Base-by-base conservation (phyloP, 805 yeast genomes). In the Nakazawaea anatomiae region DNA sequence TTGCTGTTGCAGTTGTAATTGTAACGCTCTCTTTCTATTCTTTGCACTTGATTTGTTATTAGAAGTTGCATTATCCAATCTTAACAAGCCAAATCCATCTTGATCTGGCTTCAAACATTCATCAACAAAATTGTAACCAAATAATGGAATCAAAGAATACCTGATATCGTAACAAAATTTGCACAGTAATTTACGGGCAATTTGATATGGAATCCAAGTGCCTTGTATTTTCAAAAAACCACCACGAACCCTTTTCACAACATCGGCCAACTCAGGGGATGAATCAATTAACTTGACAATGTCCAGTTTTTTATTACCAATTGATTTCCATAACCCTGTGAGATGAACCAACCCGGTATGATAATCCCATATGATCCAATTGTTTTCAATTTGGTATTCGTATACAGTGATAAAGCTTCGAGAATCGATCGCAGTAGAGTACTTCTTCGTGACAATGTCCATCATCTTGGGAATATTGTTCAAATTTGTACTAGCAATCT, bases 181-280 rank as follows among this genome's bases (percentile, higher is more conserved):
- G 35, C 79, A 65, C 4, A 96, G 92, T 48, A 90, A 70, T 34
- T 77, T 68, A 53, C 74, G 75, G 28, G 95, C 89, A 47, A 87
- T 72, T 8, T 76, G 77, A 60, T 68, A 85, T 1, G 96, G 92
- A 39, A 89, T 68, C 97, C 97, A 91, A 7, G 96, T 89, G 4
- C 97, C 97, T 69, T 90, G 97, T 57, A 91, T 89, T 71, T 89
- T 89, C 56, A 90, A 75, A 60, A 82, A 89, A 2, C 97, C 97
- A 44, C 97, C 97, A 50, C 97, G 72, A 12, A 90, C 89, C 47
- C 96, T 77, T 58, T 80, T 80, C 50, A 85, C 75, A 41, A 74
- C 76, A 14, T 75, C 78, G 56, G 80, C 88, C 49, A 82, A 71
- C 58, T 81, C 81, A 1, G 91, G 91, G 4, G 80, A 74, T 5